phyloP scores from a whole-genome alignment of 1,139 yeast genomes.

The Debaryomyces udenii region DNA sequence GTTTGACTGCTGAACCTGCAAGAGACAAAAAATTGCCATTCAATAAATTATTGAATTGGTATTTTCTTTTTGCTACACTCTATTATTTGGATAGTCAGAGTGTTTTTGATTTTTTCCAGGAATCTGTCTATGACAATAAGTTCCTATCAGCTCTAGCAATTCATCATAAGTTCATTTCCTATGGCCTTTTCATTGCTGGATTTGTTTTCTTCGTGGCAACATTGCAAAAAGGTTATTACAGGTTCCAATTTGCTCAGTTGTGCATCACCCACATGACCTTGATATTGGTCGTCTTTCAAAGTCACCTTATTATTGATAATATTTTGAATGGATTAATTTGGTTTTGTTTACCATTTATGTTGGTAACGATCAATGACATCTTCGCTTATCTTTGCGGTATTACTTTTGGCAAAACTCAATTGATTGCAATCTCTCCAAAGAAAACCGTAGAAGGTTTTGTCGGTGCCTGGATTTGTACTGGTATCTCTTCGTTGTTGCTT shows the following conservation, averaged over 20 bases:
- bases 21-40: conserved; percentile 81
- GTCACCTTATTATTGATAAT: conserved; percentile 89
- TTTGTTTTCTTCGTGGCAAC: conserved; percentile 89
- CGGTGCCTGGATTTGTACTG: conserved; percentile 97
- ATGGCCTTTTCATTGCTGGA: conserved; percentile 83
- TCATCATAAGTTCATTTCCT: conserved; percentile 84
- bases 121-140: conserved; percentile 44
- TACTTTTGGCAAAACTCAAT: conserved; percentile 90
- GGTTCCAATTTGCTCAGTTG: conserved; percentile 91
- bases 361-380: conserved; percentile 92
- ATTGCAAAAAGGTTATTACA: conserved; percentile 83
- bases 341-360: conserved; percentile 89
- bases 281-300: conserved; percentile 87
- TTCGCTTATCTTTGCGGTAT: conserved; percentile 97
- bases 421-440: conserved; percentile 92
- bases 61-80: conserved; percentile 74
- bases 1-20: conserved; percentile 82
- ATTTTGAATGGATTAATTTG: conserved; percentile 90
- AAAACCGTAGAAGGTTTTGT: conserved; percentile 96
- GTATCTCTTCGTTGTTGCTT: conserved; percentile 68
- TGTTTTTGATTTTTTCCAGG: conserved; percentile 63
- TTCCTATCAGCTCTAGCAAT: conserved; percentile 45
- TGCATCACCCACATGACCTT: conserved; percentile 95
- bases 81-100: conserved; percentile 90
- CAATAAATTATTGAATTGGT: conserved; percentile 90